Conservation (phyloP, 208 protist species). For the Leishmania gerbilli region DNA sequence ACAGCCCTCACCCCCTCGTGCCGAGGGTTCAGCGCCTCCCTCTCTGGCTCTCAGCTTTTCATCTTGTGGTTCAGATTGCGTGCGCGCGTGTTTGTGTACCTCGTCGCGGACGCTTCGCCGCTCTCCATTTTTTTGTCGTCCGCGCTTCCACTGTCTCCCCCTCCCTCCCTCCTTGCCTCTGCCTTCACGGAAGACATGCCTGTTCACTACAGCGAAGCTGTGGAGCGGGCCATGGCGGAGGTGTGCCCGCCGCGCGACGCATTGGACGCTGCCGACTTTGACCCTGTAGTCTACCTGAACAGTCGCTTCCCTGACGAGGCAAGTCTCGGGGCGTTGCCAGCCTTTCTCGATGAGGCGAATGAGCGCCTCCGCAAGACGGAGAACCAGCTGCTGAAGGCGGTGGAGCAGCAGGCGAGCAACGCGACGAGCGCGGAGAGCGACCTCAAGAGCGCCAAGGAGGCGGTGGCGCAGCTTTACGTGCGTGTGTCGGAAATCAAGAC, state of each 20-base stretch:
- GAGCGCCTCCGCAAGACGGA: constrained; percentile 87
- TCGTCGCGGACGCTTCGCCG: no score
- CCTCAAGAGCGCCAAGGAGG: constrained; percentile 79
- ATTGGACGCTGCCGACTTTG: constrained; percentile 86
- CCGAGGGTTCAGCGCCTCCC: no score
- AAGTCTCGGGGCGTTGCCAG: constrained; percentile 82
- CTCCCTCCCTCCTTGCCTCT: not conserved
- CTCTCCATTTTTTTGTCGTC: no score
- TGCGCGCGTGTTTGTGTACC: no score
- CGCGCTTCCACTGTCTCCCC: not conserved
- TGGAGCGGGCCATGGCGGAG: constrained; percentile 81
- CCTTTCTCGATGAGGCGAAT: constrained; percentile 81
- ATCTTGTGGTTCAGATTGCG: no score
- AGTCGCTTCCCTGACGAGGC: constrained; percentile 90
- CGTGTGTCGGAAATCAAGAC: constrained; percentile 91
- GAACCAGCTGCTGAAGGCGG: constrained; percentile 86
- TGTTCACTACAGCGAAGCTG: constrained; percentile 67
- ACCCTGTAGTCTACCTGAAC: constrained; percentile 95
- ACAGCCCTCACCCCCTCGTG: no score
- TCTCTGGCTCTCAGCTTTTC: no score
- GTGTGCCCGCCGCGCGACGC: constrained; percentile 80
- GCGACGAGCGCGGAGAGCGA: constrained; percentile 75
- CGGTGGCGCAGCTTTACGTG: constrained; percentile 87
- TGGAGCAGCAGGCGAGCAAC: constrained; percentile 90
- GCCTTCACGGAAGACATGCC: constrained; percentile 21